Base-by-base conservation (phyloP, 768 basidiomycete genomes). In the Naganishia friedmannii region DNA sequence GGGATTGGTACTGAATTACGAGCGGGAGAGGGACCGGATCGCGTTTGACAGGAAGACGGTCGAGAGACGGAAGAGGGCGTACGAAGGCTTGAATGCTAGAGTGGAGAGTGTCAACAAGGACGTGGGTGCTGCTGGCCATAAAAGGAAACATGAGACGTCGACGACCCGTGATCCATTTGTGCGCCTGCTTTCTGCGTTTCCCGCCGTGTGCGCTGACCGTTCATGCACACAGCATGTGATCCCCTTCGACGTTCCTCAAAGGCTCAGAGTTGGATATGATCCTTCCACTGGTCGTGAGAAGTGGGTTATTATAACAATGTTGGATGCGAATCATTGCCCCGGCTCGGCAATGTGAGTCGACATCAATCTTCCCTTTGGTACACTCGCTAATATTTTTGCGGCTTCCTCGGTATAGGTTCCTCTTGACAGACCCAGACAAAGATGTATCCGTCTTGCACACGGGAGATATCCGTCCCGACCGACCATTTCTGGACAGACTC, bases 271-370 rank as follows among this genome's bases (percentile, higher is more conserved):
- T 2, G 58, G 51, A 13, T 84, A 88, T 70, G 90, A 93, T 77
- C 82, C 92, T 19, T 74, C 17, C 15, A 63, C 39, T 3, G 60
- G 60, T 21, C 37, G 39, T 7, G 15, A n/a, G 39, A 42, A 42
- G 13, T 28, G 39, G 39, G 60, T 63, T 8, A 21, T 45, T 26
- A 45, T 63, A 21, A 63, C 92, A 0, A 84, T 90, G 12, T 80
- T 96, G 9, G 91, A 94, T 75, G 94, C 94, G 0, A 96, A 96
- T 76, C 94, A 97, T 78, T 96, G 93, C 77, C 94, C 92, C 13
- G 94, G 94, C 0, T 89, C 93, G 0, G 89, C 92, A 51, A 95
- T 97, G 93, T 93, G 75, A 31, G 87, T 81, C 15, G 10, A 28
- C 51, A 23, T 34, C 9, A 42, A 31, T 29, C 19, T n/a, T n/a